Conservation (phyloP, 768 basidiomycete genomes). For the Chlorophyllum brunneum region DNA sequence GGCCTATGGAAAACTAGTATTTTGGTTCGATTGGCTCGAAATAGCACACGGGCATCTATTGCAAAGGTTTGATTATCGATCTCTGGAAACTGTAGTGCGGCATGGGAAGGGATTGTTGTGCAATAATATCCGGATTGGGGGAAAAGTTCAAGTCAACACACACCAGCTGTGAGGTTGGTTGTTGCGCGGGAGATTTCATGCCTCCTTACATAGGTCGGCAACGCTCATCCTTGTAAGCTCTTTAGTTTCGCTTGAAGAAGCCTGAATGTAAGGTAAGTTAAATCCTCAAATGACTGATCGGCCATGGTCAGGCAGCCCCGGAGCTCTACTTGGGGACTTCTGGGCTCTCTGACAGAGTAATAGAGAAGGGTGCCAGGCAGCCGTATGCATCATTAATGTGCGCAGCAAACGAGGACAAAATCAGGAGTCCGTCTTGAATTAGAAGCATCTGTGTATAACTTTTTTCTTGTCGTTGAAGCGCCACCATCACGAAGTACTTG, state of each 20-base stretch:
- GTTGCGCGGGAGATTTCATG: too few relatives aligned
- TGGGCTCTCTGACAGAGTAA: neutral
- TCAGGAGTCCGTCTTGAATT: neutral
- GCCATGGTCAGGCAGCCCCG: neutral
- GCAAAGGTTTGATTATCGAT: neutral
- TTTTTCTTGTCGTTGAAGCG: neutral
- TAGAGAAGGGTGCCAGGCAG: neutral
- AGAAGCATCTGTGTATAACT: neutral
- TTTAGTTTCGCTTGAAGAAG: neutral
- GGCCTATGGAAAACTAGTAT: neutral
- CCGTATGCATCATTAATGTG: neutral
- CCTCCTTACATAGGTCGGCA: too few relatives aligned
- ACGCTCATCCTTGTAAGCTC: too few relatives aligned
- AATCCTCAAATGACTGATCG: neutral
- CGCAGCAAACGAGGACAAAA: neutral
- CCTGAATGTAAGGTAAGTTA: neutral
- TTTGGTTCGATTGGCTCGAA: neutral
- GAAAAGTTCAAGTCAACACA: too few relatives aligned
- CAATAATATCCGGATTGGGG: neutral
- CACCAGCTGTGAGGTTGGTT: too few relatives aligned
- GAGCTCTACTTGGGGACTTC: neutral
- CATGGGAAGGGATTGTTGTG: neutral
- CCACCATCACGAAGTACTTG: conserved; percentile 5
- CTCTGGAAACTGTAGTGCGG: neutral
- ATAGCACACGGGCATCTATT: neutral